Evolutionary conservation across 345 rosid genomes (phyloP), one percentile per base, ranked within the genome.

Genomic region (Cochlearia excelsa): DNA sequence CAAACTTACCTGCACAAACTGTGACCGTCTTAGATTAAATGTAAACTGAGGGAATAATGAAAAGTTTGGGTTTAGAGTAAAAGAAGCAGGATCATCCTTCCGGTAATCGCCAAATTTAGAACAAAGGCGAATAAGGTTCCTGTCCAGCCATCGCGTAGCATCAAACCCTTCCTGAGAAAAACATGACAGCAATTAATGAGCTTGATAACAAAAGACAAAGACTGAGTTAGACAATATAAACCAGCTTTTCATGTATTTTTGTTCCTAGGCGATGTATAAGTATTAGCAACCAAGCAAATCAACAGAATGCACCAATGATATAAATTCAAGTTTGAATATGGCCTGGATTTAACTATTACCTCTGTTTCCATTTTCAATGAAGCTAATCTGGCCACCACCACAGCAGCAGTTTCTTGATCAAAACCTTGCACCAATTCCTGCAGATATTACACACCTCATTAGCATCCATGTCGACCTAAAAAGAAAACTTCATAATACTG

Each of bases 381-480:
- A 68, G 88, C 77, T 66, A 90, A 70, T 74, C 99, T 81, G 40
- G 96, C 97, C 85, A 94, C 80, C 38, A 90, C 96, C 66, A 94
- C 99, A 71, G 99, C 95, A 61, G 99, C 96, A 59, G 99, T 79
- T 77, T 90, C 99, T 79, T 94, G 99, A 82, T 94, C 99, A 79
- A 94, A 94, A 59, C 95, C 90, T 76, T 87, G 96, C 51, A 85
- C 82, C 66, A 94, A 56, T 74, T 94, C 96, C 99, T 94, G 78
- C 48, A 75, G 67, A 50, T 26, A 51, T 37, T 30, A 41, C 38
- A 72, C 26, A 54, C n/a, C 63, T 52, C 54, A 54, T 72, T 49
- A 61, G 37, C 51, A 52, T 40, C 29, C 34, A 65, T 58, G 48
- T 46, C 38, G 40, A 29, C 33, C 23, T 47, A 54, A 69, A 26